A percentile compares a stretch with the other conserved stretches of the same genome.
Evolutionary conservation across 768 basidiomycete genomes (phyloP).

Genomic region (Tephrocybe sp.): DNA sequence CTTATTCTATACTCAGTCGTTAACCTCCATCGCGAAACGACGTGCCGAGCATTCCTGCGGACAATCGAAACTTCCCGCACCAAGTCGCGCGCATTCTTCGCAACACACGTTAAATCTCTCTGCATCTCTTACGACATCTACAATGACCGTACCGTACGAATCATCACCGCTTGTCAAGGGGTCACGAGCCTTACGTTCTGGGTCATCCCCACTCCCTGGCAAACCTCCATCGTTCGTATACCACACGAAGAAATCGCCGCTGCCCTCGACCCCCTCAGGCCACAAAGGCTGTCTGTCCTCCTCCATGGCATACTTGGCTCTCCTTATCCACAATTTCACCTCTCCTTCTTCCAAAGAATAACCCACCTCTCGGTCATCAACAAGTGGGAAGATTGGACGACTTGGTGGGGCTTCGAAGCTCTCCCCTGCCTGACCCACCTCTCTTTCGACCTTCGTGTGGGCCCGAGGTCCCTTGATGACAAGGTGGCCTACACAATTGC

Average conservation of each 20-base stretch:
- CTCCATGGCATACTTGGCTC: conserved; percentile 24
- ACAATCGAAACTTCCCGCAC: conserved; percentile 35
- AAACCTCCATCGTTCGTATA: conserved; percentile 6
- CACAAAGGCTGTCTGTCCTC: conserved; percentile 32
- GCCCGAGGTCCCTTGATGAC: conserved; percentile 23
- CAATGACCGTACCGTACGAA: conserved; percentile 26
- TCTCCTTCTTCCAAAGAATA: conserved; percentile 32
- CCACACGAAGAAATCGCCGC: conserved; percentile 18
- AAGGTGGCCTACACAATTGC: conserved; percentile 20
- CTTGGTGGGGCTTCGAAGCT: conserved; percentile 31
- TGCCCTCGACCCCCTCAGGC: conserved; percentile 25
- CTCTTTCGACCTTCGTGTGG: conserved; percentile 37
- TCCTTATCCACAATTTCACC: conserved; percentile 22
- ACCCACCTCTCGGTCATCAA: conserved; percentile 41
- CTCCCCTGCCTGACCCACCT: conserved; percentile 34
- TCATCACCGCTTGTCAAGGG: conserved; percentile 34
- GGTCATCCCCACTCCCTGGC: conserved; percentile 24
- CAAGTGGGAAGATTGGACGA: conserved; percentile 43
- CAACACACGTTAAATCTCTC: conserved; percentile 34
- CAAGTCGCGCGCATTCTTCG: conserved; percentile 33
- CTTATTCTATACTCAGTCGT: conserved; percentile 35
- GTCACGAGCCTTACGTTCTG: conserved; percentile 37
- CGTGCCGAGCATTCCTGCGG: conserved; percentile 34
- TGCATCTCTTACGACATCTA: conserved; percentile 36
- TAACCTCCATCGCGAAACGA: conserved; percentile 29